phyloP scores from a whole-genome alignment of 352 stramenopile genomes.

The Elongisporangium senticosum region DNA sequence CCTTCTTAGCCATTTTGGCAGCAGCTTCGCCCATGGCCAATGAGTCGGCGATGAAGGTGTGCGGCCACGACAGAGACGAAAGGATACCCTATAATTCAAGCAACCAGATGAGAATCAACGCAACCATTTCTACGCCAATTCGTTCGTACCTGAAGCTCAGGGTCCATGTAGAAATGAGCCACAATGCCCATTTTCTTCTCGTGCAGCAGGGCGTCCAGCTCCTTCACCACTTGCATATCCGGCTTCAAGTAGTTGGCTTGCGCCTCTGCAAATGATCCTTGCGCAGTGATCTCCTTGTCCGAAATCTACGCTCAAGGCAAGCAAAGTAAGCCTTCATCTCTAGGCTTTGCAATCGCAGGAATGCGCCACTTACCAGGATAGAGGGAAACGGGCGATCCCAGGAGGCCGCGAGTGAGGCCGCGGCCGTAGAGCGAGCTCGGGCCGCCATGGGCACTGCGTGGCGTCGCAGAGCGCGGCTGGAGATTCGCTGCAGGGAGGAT shows the following conservation, averaged over 20 bases:
- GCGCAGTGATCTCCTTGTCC: slow-evolving; percentile 63
- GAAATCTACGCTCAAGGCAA: slow-evolving; percentile 37
- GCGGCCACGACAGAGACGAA: slow-evolving; percentile 76
- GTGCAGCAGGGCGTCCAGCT: slow-evolving; percentile 82
- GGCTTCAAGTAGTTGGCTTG: slow-evolving; percentile 86
- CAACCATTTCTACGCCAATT: background rate
- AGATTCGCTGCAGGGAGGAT: background rate
- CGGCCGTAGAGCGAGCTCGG: slow-evolving; percentile 26
- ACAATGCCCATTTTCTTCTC: slow-evolving; percentile 95
- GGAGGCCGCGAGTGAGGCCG: slow-evolving; percentile 50
- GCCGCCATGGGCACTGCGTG: background rate
- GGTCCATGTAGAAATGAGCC: slow-evolving; percentile 98
- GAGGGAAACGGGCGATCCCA: slow-evolving; percentile 79
- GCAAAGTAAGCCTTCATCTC: background rate
- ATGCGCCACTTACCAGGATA: slow-evolving; percentile 48
- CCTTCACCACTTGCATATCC: slow-evolving; percentile 79
- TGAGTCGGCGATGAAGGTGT: slow-evolving; percentile 95
- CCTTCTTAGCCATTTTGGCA: slow-evolving; percentile 90
- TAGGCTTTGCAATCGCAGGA: background rate
- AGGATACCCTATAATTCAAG: slow-evolving; percentile 44
- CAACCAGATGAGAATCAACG: background rate
- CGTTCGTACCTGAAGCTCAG: slow-evolving; percentile 90
- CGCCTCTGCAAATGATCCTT: slow-evolving; percentile 85
- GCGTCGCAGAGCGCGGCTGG: background rate
- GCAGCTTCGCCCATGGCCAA: slow-evolving; percentile 97